Evolutionary conservation across 176 grass and related monocot species (phyloP), one percentile per base, ranked within the genome.

Genomic region (Carex myosuroides): DNA sequence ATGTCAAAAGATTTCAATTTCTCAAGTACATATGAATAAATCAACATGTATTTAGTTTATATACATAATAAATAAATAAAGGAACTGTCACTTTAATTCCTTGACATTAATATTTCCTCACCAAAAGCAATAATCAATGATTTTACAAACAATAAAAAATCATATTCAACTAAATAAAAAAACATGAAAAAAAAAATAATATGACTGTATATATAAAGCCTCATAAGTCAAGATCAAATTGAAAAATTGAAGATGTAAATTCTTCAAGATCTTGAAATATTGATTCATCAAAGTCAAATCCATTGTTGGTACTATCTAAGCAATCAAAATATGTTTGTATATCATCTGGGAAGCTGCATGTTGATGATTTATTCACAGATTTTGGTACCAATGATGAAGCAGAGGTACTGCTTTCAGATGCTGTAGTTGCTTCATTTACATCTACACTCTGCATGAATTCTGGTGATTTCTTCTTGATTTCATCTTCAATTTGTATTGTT

Each of bases 361-460:
- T 64, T 2, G 89, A 79, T 76, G 90, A 79, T 41, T 48, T 85
- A 13, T 35, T 67, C 17, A 60, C 83, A 55, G 32, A 80, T 26
- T 80, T 83, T 73, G 91, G 85, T 60, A 79, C 67, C 13, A 85
- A 60, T 17, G 93, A 82, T 5, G 85, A 50, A 11, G 2, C 46
- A 50, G 46, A 88, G 5, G 68, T 83, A 77, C 26, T 81, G 56
- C 59, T 92, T 30, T 83, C 85, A 6, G 87, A 87, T 5, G 82
- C 83, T 0, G 88, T 85, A n/a, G 85, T 85, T 30, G 24, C 37
- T 39, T 39, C 85, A 81, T 94, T 85, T 30, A 33, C 85, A 81
- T 94, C 90, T 79, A 94, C 81, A 92, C 90, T 94, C 67, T 94
- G 90, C 81, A 91, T 94, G 80, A 93, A 92, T 79, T 94, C 94